phyloP scores from a whole-genome alignment of 202 grass and related monocot species.

The Zizania palustris region DNA sequence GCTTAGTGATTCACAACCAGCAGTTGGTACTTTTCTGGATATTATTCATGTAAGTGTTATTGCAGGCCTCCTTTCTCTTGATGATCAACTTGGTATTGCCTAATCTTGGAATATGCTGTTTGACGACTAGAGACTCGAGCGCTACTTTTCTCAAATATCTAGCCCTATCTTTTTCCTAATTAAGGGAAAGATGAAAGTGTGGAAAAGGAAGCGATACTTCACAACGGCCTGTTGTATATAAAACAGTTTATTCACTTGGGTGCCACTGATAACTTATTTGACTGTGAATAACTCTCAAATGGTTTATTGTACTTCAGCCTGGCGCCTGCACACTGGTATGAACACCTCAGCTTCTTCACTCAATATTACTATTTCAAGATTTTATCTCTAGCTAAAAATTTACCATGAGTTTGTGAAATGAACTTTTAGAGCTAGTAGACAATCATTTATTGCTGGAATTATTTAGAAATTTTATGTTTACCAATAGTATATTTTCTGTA shows the following conservation, averaged over 20 bases:
- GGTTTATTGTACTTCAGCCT: conserved; percentile 2
- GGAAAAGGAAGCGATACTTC: conserved; percentile 20
- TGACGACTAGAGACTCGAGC: not conserved
- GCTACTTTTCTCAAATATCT: conserved; percentile 16
- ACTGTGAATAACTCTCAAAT: not conserved
- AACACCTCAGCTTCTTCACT: not conserved
- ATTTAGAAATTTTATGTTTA: conserved; percentile 25
- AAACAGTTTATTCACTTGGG: conserved; percentile 13
- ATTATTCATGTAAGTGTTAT: not conserved
- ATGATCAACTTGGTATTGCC: conserved; percentile 32
- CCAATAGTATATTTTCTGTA: conserved; percentile 21
- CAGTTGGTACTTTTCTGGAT: not conserved
- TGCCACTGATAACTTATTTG: conserved; percentile 16
- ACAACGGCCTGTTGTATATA: conserved; percentile 9
- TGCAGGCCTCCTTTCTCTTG: not conserved
- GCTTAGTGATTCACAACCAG: conserved; percentile 34
- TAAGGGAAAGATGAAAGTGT: conserved; percentile 14
- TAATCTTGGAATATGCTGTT: conserved; percentile 3
- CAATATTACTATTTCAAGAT: not conserved
- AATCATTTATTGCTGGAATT: conserved; percentile 45
- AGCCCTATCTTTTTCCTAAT: conserved; percentile 18
- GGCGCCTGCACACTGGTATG: not conserved
- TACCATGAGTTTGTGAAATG: not conserved
- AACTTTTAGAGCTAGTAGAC: conserved; percentile 10
- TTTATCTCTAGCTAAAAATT: not conserved